Evolutionary conservation across 139 green algal genomes (phyloP), one percentile per base, ranked within the genome.

Genomic region (Volvox africanus): DNA sequence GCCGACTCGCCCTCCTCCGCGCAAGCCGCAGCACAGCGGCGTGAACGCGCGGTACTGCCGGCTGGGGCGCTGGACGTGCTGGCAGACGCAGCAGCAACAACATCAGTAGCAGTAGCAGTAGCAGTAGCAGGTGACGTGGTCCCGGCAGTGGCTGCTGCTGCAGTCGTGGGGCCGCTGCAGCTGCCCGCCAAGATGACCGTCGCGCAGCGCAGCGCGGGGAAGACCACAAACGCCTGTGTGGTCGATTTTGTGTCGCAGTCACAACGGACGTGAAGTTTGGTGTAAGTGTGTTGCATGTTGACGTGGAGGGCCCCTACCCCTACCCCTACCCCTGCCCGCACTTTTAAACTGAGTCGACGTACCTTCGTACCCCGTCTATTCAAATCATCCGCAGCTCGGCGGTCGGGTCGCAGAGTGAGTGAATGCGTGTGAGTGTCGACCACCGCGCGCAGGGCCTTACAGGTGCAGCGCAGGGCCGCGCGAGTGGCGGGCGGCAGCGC

Each of bases 401-500:
- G 35, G 26, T 88, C 83, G 36, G 83, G 83, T n/a, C 83, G 83
- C 33, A 88, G 33, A 33, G 83, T 88, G 13, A 88, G 83, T 0
- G 26, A 6, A 2, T 18, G 13, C 12, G 83, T 88, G 83, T 88
- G 83, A 0, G 19, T 28, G 24, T 88, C 83, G 33, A 88, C 83
- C 83, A 88, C 36, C 0, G 22, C 21, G 11, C 83, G 67, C 65
- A 88, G 83, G 22, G 3, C 33, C 36, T 75, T 55, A 68, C 83
- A 65, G 16, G 67, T 20, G 35, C 20, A 28, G 13, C 83, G 83
- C 67, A 88, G 83, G 18, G 83, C 83, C 35, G 83, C 83, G 1
- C 83, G 83, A 33, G 83, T 80, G 62, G 67, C 83, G 35, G 83
- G 21, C 67, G 83, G 67, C 83, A 88, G 83, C 67, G 67, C 36